A percentile compares a stretch with the other conserved stretches of the same genome.
phyloP scores from a whole-genome alignment of 1,284 basidiomycete genomes.

The Thecaphora thlaspeos region DNA sequence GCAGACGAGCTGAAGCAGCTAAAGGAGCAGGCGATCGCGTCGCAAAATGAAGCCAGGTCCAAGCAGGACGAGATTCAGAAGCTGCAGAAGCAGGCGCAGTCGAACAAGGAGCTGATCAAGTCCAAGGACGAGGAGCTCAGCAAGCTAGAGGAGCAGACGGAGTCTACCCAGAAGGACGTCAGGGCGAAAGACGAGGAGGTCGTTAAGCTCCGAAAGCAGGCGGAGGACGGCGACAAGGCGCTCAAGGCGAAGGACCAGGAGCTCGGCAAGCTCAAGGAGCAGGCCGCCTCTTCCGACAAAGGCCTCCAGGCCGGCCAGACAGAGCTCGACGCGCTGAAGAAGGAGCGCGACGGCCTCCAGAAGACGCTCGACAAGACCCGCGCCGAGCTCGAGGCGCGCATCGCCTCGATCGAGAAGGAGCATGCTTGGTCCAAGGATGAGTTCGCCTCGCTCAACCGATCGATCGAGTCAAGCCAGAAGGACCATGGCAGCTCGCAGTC shows the following conservation, averaged over 20 bases:
- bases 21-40: conserved; percentile 5
- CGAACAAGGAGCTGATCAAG: conserved; percentile 5
- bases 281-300: neutral
- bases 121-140: conserved; percentile 3
- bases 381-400: neutral
- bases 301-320: neutral
- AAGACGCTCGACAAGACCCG: too few relatives aligned
- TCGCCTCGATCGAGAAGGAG: too few relatives aligned
- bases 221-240: too few relatives aligned
- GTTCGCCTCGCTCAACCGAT: neutral
- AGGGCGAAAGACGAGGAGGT: conserved; percentile 8
- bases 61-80: conserved; percentile 7
- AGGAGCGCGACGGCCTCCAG: neutral
- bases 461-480: neutral
- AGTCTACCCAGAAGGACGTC: neutral
- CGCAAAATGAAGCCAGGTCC: conserved; percentile 8
- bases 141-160: conserved; percentile 5
- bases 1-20: conserved; percentile 9
- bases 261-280: neutral
- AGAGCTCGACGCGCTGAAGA: neutral
- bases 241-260: conserved; percentile 4
- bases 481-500: neutral
- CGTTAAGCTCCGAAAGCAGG: conserved; percentile 2
- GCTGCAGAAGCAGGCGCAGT: conserved; percentile 7
- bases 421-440: too few relatives aligned